phyloP scores from a whole-genome alignment of 306 rosid genomes.

The Casuarina glauca region DNA sequence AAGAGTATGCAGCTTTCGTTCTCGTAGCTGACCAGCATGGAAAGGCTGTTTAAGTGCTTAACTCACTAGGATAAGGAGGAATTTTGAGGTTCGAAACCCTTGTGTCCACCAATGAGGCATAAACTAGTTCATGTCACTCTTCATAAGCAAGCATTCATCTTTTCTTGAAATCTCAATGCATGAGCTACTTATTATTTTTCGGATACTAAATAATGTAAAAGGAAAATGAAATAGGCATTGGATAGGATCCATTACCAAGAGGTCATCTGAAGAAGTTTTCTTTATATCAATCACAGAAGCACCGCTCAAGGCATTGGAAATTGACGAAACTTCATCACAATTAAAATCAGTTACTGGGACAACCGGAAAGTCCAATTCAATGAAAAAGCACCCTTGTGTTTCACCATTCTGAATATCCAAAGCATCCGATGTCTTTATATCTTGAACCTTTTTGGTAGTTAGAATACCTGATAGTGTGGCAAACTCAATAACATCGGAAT shows the following conservation, averaged over 20 bases:
- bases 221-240: background rate
- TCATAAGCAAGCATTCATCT: background rate
- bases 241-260: slow-evolving; percentile 49
- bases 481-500: slow-evolving; percentile 49
- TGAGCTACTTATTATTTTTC: background rate
- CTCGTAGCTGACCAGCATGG: too few species aligned
- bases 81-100: background rate
- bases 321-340: slow-evolving; percentile 29
- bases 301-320: slow-evolving; percentile 49
- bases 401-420: slow-evolving; percentile 26
- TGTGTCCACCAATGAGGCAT: background rate
- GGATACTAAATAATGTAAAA: background rate
- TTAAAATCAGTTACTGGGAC: slow-evolving; percentile 38
- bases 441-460: slow-evolving; percentile 38
- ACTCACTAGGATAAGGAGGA: too few species aligned
- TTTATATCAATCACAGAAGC: slow-evolving; percentile 46
- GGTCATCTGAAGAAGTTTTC: slow-evolving; percentile 30
- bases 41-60: too few species aligned
- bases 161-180: background rate
- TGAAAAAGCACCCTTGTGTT: slow-evolving; percentile 27
- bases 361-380: slow-evolving; percentile 57
- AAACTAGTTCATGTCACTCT: background rate
- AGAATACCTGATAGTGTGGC: slow-evolving; percentile 65
- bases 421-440: slow-evolving; percentile 7
- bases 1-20: too few species aligned